These are phyloP conservation scores for Heterobasidion irregulare DNA, from an alignment of 1,284 basidiomycete genomes.

Conservation along the genomic window DNA sequence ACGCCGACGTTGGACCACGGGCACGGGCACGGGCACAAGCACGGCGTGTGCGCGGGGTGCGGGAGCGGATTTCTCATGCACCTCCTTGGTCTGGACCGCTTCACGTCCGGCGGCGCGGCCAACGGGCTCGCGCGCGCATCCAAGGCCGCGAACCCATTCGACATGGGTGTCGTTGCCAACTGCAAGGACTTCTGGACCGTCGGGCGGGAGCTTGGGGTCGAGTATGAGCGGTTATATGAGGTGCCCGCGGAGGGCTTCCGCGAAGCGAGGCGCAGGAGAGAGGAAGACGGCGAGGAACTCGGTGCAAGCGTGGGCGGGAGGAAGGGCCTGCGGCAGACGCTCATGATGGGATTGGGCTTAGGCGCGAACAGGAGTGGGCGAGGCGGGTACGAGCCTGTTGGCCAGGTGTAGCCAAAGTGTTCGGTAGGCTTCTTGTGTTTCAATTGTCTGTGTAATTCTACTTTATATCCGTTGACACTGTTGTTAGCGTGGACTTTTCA, in stretches of 20 bases:
- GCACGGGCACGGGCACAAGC: slow-evolving; percentile 19
- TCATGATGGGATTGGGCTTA: slow-evolving; percentile 44
- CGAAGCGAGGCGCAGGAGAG: slow-evolving; percentile 53
- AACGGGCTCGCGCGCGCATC: slow-evolving; percentile 68
- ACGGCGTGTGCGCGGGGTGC: slow-evolving; percentile 24
- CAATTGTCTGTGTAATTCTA: neutral
- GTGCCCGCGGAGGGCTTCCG: slow-evolving; percentile 77
- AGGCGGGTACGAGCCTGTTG: slow-evolving; percentile 54
- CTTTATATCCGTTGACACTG: neutral
- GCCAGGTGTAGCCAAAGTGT: slow-evolving; percentile 31
- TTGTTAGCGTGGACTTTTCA: neutral
- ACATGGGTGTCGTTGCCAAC: slow-evolving; percentile 77
- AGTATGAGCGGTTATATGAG: slow-evolving; percentile 88
- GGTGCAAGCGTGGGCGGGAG: slow-evolving; percentile 29
- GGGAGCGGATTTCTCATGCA: slow-evolving; percentile 73
- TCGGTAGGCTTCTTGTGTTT: neutral
- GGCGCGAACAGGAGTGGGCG: slow-evolving; percentile 35
- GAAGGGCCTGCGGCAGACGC: slow-evolving; percentile 37
- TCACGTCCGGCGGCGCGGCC: slow-evolving; percentile 84
- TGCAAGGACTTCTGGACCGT: slow-evolving; percentile 95
- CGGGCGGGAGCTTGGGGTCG: slow-evolving; percentile 78
- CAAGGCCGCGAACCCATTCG: slow-evolving; percentile 86
- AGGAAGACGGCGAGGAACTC: slow-evolving; percentile 45
- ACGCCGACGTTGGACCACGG: slow-evolving; percentile 3
- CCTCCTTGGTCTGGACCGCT: slow-evolving; percentile 87